Conservation (phyloP, 805 yeast genomes). For the Ogataea wickerhamii region DNA sequence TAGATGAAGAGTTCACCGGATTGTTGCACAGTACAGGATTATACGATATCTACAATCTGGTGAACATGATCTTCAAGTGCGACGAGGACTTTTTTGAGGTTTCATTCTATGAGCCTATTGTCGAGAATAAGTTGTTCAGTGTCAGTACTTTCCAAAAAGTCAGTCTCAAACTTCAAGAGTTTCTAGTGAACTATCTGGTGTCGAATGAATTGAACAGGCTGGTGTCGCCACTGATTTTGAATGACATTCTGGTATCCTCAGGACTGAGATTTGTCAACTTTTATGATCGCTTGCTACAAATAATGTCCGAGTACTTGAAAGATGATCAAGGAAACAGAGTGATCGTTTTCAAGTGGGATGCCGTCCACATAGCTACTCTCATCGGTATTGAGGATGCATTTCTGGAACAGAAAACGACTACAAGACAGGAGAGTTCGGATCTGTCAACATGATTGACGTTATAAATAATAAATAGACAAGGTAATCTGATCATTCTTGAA, state of each 20-base stretch:
- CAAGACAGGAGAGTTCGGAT: conserved; percentile 4
- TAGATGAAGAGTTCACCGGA: conserved; percentile 42
- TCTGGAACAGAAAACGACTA: conserved; percentile 14
- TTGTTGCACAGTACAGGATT: conserved; percentile 52
- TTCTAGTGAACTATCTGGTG: conserved; percentile 57
- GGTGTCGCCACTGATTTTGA: conserved; percentile 60
- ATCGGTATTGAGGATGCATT: conserved; percentile 58
- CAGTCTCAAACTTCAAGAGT: conserved; percentile 44
- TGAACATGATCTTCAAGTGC: conserved; percentile 70
- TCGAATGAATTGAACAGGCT: conserved; percentile 55
- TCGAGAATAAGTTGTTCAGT: conserved; percentile 56
- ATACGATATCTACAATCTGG: conserved; percentile 56
- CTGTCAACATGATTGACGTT: not conserved
- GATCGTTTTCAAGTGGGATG: conserved; percentile 49
- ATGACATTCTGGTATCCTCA: conserved; percentile 49
- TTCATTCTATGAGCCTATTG: conserved; percentile 59
- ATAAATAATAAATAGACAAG: not conserved
- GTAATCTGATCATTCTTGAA: no score
- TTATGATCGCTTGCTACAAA: conserved; percentile 37
- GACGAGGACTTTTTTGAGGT: conserved; percentile 57
- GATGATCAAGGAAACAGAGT: conserved; percentile 24
- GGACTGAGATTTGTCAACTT: conserved; percentile 48
- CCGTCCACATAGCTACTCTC: conserved; percentile 59
- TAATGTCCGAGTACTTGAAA: conserved; percentile 37
- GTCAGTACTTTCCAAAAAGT: conserved; percentile 41